Conservation (phyloP, 495 filamentous ascomycete species). For the Hyaloscypha finlandica region DNA sequence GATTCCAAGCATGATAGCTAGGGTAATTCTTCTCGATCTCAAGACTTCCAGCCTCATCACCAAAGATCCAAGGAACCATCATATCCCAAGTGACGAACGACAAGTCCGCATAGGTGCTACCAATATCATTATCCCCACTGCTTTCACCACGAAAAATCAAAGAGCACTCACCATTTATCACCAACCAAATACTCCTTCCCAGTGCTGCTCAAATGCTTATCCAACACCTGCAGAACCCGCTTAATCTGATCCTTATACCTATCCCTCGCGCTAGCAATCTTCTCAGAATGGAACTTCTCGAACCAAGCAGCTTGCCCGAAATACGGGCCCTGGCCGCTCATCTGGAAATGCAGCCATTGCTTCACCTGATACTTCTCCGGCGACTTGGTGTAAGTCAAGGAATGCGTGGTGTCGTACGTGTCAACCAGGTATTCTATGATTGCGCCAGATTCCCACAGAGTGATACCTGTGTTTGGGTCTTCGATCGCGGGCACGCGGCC, state of each 20-base stretch:
- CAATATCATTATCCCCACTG: not conserved
- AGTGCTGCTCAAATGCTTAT: slow-evolving; percentile 50
- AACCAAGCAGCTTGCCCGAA: slow-evolving; percentile 63
- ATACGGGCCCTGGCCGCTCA: slow-evolving; percentile 70
- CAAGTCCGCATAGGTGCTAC: slow-evolving; percentile 19
- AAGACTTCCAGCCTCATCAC: slow-evolving; percentile 1
- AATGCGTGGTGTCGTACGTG: slow-evolving; percentile 66
- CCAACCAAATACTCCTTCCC: slow-evolving; percentile 52
- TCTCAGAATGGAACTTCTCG: slow-evolving; percentile 54
- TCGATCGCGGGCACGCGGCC: slow-evolving; percentile 58
- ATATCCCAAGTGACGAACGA: slow-evolving; percentile 24
- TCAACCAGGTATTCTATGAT: slow-evolving; percentile 73
- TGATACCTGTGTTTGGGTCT: slow-evolving; percentile 41
- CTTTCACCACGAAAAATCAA: not conserved
- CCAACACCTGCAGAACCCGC: slow-evolving; percentile 60
- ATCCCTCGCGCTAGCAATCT: slow-evolving; percentile 55
- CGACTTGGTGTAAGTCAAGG: slow-evolving; percentile 50
- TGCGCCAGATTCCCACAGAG: slow-evolving; percentile 59
- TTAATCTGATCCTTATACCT: slow-evolving; percentile 63
- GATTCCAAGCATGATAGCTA: slow-evolving; percentile 33
- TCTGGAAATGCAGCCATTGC: slow-evolving; percentile 70
- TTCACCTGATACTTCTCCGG: slow-evolving; percentile 53
- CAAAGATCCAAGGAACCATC: slow-evolving; percentile 11
- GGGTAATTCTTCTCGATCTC: slow-evolving; percentile 19
- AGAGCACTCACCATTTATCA: slow-evolving; percentile 38